phyloP scores from a whole-genome alignment of 371 early-diverging fungal species.

The Syncephalastrum monosporum region DNA sequence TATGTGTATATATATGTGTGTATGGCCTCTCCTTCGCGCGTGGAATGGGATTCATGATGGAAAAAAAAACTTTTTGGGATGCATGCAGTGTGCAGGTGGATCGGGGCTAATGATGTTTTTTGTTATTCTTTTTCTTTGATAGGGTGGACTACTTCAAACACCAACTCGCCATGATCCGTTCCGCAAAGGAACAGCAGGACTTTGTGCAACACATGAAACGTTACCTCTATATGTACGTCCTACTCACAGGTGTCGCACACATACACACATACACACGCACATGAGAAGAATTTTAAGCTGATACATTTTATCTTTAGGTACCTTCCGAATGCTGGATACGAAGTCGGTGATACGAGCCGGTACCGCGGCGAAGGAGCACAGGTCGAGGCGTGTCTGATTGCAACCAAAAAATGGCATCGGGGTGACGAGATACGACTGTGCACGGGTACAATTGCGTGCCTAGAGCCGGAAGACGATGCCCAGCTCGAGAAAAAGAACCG shows the following conservation, averaged over 20 bases:
- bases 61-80: constrained; percentile 7
- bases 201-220: constrained; percentile 50
- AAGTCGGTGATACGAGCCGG: constrained; percentile 69
- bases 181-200: constrained; percentile 33
- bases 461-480: constrained; percentile 72
- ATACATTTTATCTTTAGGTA: constrained; percentile 62
- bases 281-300: too few relatives aligned
- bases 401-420: constrained; percentile 69
- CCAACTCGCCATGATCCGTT: constrained; percentile 24
- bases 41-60: neutral
- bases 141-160: constrained; percentile 45
- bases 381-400: constrained; percentile 83
- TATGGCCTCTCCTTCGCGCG: too few relatives aligned
- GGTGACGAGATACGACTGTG: constrained; percentile 81
- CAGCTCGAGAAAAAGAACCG: constrained; percentile 60
- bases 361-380: constrained; percentile 68
- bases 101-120: too few relatives aligned
- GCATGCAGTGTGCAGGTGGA: neutral
- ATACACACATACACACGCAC: constrained; percentile 21
- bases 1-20: neutral
- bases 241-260: too few relatives aligned
- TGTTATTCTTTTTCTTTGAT: constrained; percentile 4
- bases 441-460: constrained; percentile 73
- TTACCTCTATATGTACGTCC: constrained; percentile 50
- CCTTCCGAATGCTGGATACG: constrained; percentile 82